Base-by-base conservation (phyloP, 768 basidiomycete genomes). In the Trametes meyenii region DNA sequence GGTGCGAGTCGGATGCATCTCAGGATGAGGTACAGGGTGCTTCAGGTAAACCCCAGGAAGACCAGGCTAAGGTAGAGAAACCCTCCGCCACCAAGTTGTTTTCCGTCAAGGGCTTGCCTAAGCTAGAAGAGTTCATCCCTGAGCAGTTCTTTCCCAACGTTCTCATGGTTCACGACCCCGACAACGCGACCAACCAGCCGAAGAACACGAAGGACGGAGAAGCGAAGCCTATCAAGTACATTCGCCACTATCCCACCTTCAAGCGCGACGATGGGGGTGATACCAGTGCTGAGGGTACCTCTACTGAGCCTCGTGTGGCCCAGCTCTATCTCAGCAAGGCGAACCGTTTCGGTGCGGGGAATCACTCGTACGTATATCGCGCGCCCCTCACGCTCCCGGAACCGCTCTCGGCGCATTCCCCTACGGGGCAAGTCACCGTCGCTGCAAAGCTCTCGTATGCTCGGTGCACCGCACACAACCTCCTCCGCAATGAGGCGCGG, bases 301-400 rank as follows among this genome's bases (percentile, higher is more conserved):
- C 61, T n/a, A 16, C n/a, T 12, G 43, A 43, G 33, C 16, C 33
- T 11, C 58, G 53, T 16, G 52, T 62, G 36, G 81, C 79, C 0
- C 83, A 86, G 64, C 71, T 86, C 21, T 82, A 83, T 58, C 61
- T 88, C 59, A 75, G 77, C 2, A 76, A 78, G 0, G 39, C 48
- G 0, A 66, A 76, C 33, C 44, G 21, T 19, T 60, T 77, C 5
- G 86, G 85, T 3, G 0, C 17, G 0, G 85, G 87, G 0, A 65
- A 83, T 63, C 86, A 88, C 66, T 87, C 86, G 0, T 53, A 71
- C 39, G 83, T 84, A 0, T 81, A 83, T 66, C 66, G 74, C 39
- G 83, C 78, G 8, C 81, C 83, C 58, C 80, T 80, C 76, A 82
- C 82, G 43, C 65, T 87, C 2, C 85, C 85, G 5, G 17, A 39